Evolutionary conservation across 2,329 filamentous ascomycete genomes (phyloP), one percentile per base, ranked within the genome.

Genomic region (Colletotrichum cuscutae): DNA sequence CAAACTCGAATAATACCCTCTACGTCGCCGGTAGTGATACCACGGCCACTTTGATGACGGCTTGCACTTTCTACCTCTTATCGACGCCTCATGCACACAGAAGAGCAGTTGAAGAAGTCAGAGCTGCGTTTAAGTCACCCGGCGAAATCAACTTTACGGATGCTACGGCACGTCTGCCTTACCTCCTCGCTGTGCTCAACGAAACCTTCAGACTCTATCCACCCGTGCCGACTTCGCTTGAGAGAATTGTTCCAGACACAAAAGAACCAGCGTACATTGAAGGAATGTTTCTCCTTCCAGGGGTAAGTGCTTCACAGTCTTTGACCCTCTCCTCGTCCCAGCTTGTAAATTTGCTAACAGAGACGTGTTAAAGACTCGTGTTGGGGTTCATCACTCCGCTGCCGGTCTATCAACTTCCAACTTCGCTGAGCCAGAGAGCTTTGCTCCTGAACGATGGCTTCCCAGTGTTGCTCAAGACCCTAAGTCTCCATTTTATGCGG

Each of bases 401-500:
- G 42, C 62, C 2, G 59, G 59, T 35, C 57, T 65, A n/a, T 58
- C 30, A 7, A 11, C 49, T 15, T 30, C 57, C 11, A 71, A 86
- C 74, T 89, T 87, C 75, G 79, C 79, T 5, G 80, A 86, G 1
- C 83, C 88, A 0, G 78, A 83, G 28, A 76, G 75, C 0, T 90
- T 84, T 75, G 79, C 79, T 3, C 88, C 88, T 0, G 82, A 85
- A 68, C 76, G 83, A 11, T 85, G 82, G 80, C 73, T 80, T 0
- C 75, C 75, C 8, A 74, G 76, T 26, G 52, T 65, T 2, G 64
- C 32, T 19, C 78, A 75, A 22, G 73, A 62, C 2, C 15, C 32
- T 7, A 37, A 35, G 11, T 65, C 53, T 58, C 63, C 63, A 8
- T 72, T 66, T 15, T 60, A 56, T 11, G 59, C 30, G 7, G 72